These are phyloP conservation scores for Pestalotiopsis sp. DNA, from an alignment of 2,329 filamentous ascomycete genomes.

Conservation along the genomic window DNA sequence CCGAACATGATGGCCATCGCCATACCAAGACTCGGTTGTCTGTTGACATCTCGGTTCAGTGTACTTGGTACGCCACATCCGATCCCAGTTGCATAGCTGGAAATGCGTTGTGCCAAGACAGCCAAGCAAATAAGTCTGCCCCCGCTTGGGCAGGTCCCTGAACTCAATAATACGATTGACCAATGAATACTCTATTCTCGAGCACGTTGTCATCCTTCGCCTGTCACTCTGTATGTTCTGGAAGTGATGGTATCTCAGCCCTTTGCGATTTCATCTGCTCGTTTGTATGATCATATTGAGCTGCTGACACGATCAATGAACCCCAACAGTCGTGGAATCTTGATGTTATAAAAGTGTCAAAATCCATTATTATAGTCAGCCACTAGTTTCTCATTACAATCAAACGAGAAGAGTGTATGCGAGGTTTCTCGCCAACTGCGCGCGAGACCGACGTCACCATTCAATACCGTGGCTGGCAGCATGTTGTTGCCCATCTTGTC, in stretches of 20 bases:
- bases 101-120: background rate
- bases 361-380: too few relatives aligned
- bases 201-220: background rate
- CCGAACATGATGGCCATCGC: background rate
- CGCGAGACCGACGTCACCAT: too few relatives aligned
- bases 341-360: background rate
- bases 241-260: background rate
- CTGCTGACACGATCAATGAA: background rate
- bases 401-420: too few relatives aligned
- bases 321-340: background rate
- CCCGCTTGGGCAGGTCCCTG: conserved; percentile 4
- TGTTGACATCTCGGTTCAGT: background rate
- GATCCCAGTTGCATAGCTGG: background rate
- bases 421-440: background rate
- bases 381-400: too few relatives aligned
- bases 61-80: background rate
- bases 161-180: background rate
- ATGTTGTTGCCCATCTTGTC: background rate
- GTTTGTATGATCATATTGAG: background rate
- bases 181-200: background rate
- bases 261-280: background rate
- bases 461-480: too few relatives aligned
- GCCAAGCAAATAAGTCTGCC: conserved; percentile 4
- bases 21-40: background rate
- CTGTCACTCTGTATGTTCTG: background rate